Evolutionary conservation across 2,329 filamentous ascomycete genomes (phyloP).

Genomic region (Eutypa lata): DNA sequence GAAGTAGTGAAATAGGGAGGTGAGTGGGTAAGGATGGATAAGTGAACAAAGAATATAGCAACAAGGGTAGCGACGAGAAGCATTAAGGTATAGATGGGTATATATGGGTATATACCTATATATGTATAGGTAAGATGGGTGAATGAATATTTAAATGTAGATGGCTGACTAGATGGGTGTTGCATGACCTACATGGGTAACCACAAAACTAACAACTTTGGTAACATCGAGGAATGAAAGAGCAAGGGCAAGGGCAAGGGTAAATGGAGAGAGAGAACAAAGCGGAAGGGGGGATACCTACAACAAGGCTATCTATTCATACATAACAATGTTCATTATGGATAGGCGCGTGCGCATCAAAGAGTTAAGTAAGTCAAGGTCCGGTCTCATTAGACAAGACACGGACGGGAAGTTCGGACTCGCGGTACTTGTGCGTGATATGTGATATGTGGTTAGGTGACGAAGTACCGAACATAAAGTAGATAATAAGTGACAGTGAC

Average conservation of each 20-base stretch:
- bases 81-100: not conserved
- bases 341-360: not conserved
- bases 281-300: slow-evolving; percentile 14
- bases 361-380: slow-evolving; percentile 4
- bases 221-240: not conserved
- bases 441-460: not conserved
- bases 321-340: slow-evolving; percentile 21
- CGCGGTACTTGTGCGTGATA: not conserved
- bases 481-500: not conserved
- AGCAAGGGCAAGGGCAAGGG: not conserved
- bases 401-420: too few species aligned
- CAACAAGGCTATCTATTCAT: slow-evolving; percentile 19
- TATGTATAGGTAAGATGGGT: not conserved
- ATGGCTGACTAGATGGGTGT: too few species aligned
- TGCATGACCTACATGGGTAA: not conserved
- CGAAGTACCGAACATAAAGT: too few species aligned
- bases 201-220: not conserved
- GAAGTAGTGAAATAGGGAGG: not conserved
- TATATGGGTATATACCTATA: not conserved
- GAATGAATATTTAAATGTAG: not conserved
- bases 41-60: not conserved
- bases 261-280: slow-evolving; percentile 1
- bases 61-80: not conserved
- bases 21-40: not conserved
- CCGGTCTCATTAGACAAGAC: too few species aligned